Percentiles rank a stretch among this genome's conserved stretches.
Evolutionary conservation across 225 moss, liverwort and hornwort species (phyloP).

Genomic region (Lunularia cruciata): DNA sequence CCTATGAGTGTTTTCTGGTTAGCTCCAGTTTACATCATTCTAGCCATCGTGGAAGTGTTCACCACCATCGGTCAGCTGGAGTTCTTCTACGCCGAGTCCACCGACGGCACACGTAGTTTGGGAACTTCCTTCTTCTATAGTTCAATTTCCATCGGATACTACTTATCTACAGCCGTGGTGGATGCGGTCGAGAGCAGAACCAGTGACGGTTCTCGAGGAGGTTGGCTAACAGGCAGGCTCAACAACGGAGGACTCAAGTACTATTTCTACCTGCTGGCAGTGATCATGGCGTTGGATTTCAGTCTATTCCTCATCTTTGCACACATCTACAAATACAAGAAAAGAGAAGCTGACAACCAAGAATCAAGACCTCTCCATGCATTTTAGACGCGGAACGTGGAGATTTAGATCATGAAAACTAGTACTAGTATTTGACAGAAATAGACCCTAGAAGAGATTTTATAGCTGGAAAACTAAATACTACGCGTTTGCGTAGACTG

Average conservation of each 20-base stretch:
- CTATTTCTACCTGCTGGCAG: slow-evolving; percentile 24
- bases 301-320: not conserved
- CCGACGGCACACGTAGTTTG: slow-evolving; percentile 15
- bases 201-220: not conserved
- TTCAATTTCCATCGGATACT: slow-evolving; percentile 8
- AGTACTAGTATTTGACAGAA: too few relatives aligned
- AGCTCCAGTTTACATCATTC: slow-evolving; percentile 20
- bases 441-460: too few relatives aligned
- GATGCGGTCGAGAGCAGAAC: slow-evolving; percentile 12
- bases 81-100: slow-evolving; percentile 23
- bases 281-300: slow-evolving; percentile 1
- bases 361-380: too few relatives aligned
- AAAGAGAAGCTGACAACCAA: not conserved
- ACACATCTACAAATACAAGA: slow-evolving; percentile 5
- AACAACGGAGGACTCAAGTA: slow-evolving; percentile 15
- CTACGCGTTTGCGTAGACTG: too few relatives aligned
- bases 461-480: too few relatives aligned
- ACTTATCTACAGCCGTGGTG: slow-evolving; percentile 12
- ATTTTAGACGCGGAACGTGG: too few relatives aligned
- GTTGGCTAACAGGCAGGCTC: slow-evolving; percentile 12
- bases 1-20: slow-evolving; percentile 30
- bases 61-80: slow-evolving; percentile 23
- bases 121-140: slow-evolving; percentile 18
- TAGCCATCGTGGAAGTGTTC: slow-evolving; percentile 21
- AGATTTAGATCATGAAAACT: too few relatives aligned